phyloP scores from a whole-genome alignment of 2,329 filamentous ascomycete species.

The Pseudogymnoascus sp. region DNA sequence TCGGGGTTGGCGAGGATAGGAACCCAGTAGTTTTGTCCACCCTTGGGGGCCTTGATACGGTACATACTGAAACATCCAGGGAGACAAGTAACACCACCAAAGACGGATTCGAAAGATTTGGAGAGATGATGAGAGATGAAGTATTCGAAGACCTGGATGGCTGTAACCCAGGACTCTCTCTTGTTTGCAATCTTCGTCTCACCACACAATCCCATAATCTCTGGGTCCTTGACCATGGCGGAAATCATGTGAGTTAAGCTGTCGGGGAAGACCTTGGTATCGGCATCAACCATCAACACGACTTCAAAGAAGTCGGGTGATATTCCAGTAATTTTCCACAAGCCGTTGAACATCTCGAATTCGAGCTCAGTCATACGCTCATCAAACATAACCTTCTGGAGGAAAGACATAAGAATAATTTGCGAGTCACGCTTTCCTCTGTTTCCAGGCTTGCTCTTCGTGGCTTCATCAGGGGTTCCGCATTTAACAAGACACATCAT shows the following conservation, averaged over 20 bases:
- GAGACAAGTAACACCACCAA: conserved; percentile 97
- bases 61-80: conserved; percentile 99
- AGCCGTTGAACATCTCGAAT: conserved; percentile 98
- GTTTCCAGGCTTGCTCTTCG: conserved; percentile 84
- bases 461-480: conserved; percentile 80
- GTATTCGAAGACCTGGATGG: conserved; percentile 99
- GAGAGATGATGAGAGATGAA: conserved; percentile 97
- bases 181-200: conserved; percentile 99
- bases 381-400: conserved; percentile 99
- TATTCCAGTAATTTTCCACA: conserved; percentile 98
- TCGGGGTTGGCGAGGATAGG: conserved; percentile 97
- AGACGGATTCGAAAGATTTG: conserved; percentile 97
- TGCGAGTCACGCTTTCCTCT: conserved; percentile 98
- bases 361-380: conserved; percentile 99
- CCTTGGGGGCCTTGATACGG: conserved; percentile 97
- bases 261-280: conserved; percentile 98
- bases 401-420: conserved; percentile 97
- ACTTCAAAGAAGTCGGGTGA: conserved; percentile 97
- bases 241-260: conserved; percentile 98
- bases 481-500: conserved; percentile 98
- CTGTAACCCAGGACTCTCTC: conserved; percentile 85
- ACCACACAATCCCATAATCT: conserved; percentile 97
- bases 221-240: conserved; percentile 97
- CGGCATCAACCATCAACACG: conserved; percentile 97
- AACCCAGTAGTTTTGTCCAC: conserved; percentile 98